A percentile compares a stretch with the other conserved stretches of the same genome.
phyloP scores from a whole-genome alignment of 2,329 filamentous ascomycete genomes.

The Xylaria polymorpha region DNA sequence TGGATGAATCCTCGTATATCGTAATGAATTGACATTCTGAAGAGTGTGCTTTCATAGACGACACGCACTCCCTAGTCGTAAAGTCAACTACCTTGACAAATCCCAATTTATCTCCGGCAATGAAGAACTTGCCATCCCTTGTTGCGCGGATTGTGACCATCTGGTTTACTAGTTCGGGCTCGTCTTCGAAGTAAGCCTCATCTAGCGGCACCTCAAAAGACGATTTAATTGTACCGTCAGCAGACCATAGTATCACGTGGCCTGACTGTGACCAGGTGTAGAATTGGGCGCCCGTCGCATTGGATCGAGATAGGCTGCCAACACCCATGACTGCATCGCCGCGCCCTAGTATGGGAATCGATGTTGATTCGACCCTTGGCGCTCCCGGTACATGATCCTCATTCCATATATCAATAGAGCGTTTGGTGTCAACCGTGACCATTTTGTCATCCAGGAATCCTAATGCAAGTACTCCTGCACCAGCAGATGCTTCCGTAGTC shows the following conservation, averaged over 20 bases:
- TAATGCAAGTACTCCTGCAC: conserved; percentile 70
- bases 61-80: conserved; percentile 68
- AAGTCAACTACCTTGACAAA: conserved; percentile 78
- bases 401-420: conserved; percentile 77
- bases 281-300: conserved; percentile 75
- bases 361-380: conserved; percentile 49
- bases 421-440: conserved; percentile 79
- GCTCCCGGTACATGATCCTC: conserved; percentile 58
- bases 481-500: conserved; percentile 51
- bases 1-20: conserved; percentile 71
- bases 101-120: conserved; percentile 90
- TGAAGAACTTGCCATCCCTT: conserved; percentile 71
- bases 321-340: conserved; percentile 79
- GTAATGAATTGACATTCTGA: conserved; percentile 86
- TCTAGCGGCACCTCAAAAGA: conserved; percentile 77
- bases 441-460: conserved; percentile 75
- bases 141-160: conserved; percentile 70
- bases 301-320: conserved; percentile 69
- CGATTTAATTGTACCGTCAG: conserved; percentile 74
- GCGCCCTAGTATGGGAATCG: conserved; percentile 71
- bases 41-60: conserved; percentile 86
- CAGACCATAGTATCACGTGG: conserved; percentile 83
- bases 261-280: conserved; percentile 90
- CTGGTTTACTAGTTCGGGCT: conserved; percentile 67
- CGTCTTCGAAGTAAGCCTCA: conserved; percentile 61